Conservation (phyloP, 2,329 filamentous ascomycete genomes). For the Fusarium fujikuroi region DNA sequence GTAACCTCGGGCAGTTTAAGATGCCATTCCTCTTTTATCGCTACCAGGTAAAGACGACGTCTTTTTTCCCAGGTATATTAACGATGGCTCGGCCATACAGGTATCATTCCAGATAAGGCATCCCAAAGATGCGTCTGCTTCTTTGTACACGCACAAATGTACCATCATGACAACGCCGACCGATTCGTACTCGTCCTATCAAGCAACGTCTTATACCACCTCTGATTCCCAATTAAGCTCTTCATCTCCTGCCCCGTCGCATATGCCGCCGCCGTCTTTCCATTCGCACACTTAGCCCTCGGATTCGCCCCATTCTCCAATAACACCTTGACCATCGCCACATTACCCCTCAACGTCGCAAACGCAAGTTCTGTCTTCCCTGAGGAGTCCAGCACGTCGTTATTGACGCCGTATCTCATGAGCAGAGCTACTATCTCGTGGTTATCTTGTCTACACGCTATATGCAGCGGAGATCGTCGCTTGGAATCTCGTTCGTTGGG, state of each 20-base stretch:
- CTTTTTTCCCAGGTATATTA: no score
- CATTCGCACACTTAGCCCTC: constrained; percentile 2
- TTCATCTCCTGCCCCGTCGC: background rate
- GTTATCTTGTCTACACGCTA: background rate
- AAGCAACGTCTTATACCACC: background rate
- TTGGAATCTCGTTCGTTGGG: background rate
- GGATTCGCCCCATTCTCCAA: constrained; percentile 1
- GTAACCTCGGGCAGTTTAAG: no score
- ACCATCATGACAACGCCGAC: background rate
- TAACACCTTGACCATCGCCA: background rate
- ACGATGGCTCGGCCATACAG: no score
- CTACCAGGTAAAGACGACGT: no score
- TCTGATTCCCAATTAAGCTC: background rate
- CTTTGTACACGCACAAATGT: no score
- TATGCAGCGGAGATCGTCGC: background rate
- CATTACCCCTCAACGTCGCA: background rate
- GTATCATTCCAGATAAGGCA: no score
- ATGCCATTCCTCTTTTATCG: no score
- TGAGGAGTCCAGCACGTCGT: rapidly evolving
- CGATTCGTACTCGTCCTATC: background rate
- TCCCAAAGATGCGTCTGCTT: no score
- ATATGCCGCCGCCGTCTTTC: constrained; percentile 2
- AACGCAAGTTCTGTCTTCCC: background rate
- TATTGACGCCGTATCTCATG: background rate
- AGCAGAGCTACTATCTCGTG: background rate